Conservation (phyloP, 2,329 filamentous ascomycete genomes). For the Aspergillus eucalypticola region DNA sequence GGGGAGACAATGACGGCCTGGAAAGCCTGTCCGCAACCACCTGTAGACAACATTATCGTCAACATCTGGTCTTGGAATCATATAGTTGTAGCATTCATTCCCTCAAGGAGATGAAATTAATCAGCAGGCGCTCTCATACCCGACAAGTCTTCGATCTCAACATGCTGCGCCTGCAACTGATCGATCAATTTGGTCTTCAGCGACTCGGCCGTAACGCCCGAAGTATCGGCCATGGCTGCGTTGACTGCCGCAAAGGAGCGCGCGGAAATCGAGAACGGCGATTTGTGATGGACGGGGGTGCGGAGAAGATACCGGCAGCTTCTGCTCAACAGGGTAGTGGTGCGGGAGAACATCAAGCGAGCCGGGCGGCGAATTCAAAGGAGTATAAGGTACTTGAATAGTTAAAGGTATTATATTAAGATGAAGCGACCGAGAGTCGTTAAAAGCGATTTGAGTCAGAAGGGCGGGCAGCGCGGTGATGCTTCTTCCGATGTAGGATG, state of each 20-base stretch:
- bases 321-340: constrained; percentile 39
- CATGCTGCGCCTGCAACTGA: constrained; percentile 72
- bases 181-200: constrained; percentile 69
- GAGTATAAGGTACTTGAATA: neutral
- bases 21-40: constrained; percentile 71
- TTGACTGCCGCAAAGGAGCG: constrained; percentile 36
- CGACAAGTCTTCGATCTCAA: constrained; percentile 89
- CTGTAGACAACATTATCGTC: constrained; percentile 39
- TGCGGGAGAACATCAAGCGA: constrained; percentile 43
- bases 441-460: neutral
- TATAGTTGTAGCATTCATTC: neutral
- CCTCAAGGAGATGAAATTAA: neutral
- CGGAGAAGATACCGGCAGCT: constrained; percentile 42
- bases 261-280: constrained; percentile 36
- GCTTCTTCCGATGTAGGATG: constrained; percentile 6
- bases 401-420: neutral
- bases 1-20: constrained; percentile 70
- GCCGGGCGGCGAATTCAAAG: neutral
- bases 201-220: constrained; percentile 70
- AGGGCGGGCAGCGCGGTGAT: neutral
- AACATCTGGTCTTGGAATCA: neutral
- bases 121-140: constrained; percentile 56
- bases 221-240: constrained; percentile 50
- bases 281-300: constrained; percentile 26
- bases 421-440: neutral